Evolutionary conservation across 768 basidiomycete species (phyloP).

Genomic region (Jaapia argillacea): DNA sequence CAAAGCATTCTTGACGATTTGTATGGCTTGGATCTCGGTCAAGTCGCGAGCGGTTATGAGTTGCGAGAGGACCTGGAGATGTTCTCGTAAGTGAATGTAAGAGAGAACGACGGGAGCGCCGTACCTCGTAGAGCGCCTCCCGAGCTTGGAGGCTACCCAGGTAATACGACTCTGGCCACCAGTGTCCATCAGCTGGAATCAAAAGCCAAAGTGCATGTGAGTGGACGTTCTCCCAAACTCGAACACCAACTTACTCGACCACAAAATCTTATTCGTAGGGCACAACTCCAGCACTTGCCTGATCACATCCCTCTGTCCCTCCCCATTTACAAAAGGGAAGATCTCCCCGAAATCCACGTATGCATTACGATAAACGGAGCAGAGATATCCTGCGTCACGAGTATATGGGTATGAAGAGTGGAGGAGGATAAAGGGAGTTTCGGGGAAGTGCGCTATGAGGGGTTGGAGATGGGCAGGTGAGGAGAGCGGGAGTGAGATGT

Average conservation of each 20-base stretch:
- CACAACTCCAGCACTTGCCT: slow-evolving; percentile 58
- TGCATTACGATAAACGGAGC: slow-evolving; percentile 33
- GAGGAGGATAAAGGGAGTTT: slow-evolving; percentile 54
- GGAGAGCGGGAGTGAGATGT: slow-evolving; percentile 45
- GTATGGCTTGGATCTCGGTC: slow-evolving; percentile 41
- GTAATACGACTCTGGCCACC: slow-evolving; percentile 76
- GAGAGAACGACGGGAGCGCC: slow-evolving; percentile 1
- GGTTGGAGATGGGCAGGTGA: slow-evolving; percentile 63
- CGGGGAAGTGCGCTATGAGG: slow-evolving; percentile 52
- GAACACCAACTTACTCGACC: slow-evolving; percentile 50
- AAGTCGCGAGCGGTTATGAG: slow-evolving; percentile 39
- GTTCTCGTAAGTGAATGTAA: neutral
- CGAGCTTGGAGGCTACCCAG: slow-evolving; percentile 58
- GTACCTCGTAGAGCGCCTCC: slow-evolving; percentile 46
- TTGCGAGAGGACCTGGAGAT: slow-evolving; percentile 43
- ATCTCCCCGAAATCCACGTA: slow-evolving; percentile 77
- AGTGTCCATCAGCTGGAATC: slow-evolving; percentile 46
- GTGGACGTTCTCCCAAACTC: neutral
- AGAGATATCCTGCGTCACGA: slow-evolving; percentile 67
- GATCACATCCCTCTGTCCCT: slow-evolving; percentile 51
- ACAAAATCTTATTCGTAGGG: slow-evolving; percentile 73
- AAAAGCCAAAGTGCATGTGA: neutral
- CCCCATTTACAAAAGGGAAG: slow-evolving; percentile 54
- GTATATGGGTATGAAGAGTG: slow-evolving; percentile 76
- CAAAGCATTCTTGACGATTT: slow-evolving; percentile 43